Percentiles rank a stretch among this genome's conserved stretches.
These are phyloP conservation scores for Nephelium lappaceum DNA, from an alignment of 345 rosid genomes.

Conservation along the genomic window DNA sequence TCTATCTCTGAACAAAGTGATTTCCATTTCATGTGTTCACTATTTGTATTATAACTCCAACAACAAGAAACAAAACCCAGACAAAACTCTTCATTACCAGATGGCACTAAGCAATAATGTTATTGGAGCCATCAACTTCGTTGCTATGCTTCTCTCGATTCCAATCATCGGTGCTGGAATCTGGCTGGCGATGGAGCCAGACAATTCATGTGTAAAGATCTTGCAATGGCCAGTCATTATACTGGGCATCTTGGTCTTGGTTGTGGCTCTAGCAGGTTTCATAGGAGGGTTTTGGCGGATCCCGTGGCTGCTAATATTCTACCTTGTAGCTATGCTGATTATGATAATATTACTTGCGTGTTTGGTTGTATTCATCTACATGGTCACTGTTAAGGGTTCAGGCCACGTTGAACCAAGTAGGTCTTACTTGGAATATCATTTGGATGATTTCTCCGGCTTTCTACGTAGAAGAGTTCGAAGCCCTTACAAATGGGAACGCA, in stretches of 20 bases:
- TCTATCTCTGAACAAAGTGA: not conserved
- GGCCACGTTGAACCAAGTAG: slow-evolving; percentile 81
- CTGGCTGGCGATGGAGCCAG: slow-evolving; percentile 77
- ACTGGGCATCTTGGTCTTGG: slow-evolving; percentile 65
- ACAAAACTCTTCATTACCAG: not conserved
- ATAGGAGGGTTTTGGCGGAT: slow-evolving; percentile 90
- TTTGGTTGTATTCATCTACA: slow-evolving; percentile 71
- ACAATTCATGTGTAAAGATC: slow-evolving; percentile 80
- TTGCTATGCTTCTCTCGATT: slow-evolving; percentile 78
- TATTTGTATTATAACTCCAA: slow-evolving; percentile 4
- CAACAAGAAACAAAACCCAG: not conserved
- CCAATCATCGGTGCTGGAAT: slow-evolving; percentile 89
- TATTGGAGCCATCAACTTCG: slow-evolving; percentile 84
- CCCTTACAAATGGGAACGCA: slow-evolving; percentile 80
- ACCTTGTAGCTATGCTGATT: slow-evolving; percentile 74
- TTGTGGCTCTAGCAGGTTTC: slow-evolving; percentile 75
- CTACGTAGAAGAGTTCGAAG: slow-evolving; percentile 69
- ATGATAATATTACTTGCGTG: slow-evolving; percentile 62
- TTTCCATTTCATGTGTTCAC: slow-evolving; percentile 4
- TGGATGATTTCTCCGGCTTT: slow-evolving; percentile 81
- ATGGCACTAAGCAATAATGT: slow-evolving; percentile 89
- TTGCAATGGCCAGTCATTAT: slow-evolving; percentile 94
- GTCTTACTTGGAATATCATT: slow-evolving; percentile 73
- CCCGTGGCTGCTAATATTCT: slow-evolving; percentile 71
- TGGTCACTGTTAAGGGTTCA: slow-evolving; percentile 76